These are phyloP conservation scores for Loxodes magnus DNA, from an alignment of 73 alveolate species.

Conservation along the genomic window DNA sequence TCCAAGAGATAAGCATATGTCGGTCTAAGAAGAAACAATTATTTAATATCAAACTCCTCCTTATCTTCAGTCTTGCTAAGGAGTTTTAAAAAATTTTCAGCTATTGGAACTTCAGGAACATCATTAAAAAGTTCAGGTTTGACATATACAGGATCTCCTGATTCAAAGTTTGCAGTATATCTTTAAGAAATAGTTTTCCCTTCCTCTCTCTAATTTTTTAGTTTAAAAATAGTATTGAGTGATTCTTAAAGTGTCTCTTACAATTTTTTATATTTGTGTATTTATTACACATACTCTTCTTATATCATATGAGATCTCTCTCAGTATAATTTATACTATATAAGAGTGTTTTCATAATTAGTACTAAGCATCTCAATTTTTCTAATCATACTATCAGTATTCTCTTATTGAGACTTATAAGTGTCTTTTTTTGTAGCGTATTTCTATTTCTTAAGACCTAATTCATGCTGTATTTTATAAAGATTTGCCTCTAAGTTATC, in stretches of 20 bases:
- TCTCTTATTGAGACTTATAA: neutral
- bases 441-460: neutral
- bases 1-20: slow-evolving; percentile 8
- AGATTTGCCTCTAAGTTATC: neutral
- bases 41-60: neutral
- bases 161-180: too few species aligned
- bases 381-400: neutral
- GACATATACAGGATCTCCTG: too few species aligned
- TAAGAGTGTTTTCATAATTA: neutral
- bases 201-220: neutral
- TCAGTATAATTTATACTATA: neutral
- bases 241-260: neutral
- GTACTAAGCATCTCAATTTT: slow-evolving; percentile 4
- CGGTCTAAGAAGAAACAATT: slow-evolving; percentile 6
- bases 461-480: neutral
- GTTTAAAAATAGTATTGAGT: neutral
- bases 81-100: slow-evolving; percentile 1
- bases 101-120: neutral
- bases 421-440: neutral
- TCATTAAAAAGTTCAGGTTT: neutral
- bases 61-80: neutral
- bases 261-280: neutral
- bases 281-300: slow-evolving; percentile 3
- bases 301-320: slow-evolving; percentile 1
- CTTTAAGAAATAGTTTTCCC: neutral